Evolutionary conservation across 106 monocot genomes (phyloP), one percentile per base, ranked within the genome.

Genomic region (Xerophyta viscosa): DNA sequence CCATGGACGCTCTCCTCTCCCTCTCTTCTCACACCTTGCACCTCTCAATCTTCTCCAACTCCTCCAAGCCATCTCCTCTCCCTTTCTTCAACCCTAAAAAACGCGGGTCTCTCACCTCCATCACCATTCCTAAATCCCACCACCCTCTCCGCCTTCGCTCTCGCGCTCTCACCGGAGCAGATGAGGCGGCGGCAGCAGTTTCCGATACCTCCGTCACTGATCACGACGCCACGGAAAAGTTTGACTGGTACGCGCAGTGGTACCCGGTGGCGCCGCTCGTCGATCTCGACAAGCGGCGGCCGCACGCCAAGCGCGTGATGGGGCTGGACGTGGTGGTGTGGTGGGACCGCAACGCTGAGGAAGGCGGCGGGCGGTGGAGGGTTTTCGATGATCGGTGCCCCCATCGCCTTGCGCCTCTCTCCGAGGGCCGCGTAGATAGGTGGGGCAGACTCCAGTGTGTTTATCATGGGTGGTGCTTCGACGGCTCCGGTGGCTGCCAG

Each of bases 381-480:
- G 94, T 88, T 61, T 96, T 96, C 70, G 76, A 81, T 8, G 94
- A 96, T 47, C 42, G 54, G 37, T 96, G 94, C 49, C 88, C 94
- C 5, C 94, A 96, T 67, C 77, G 94, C 20, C 76, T 96, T 6
- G 94, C 88, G 1, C 94, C 94, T 27, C 81, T 96, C 39, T 96
- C 94, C 19, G 84, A 96, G 66, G 94, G 94, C 8, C 61, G 94
- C 50, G 73, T 96, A 21, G 94, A 96, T 46, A 60, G 46, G 17
- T 46, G 46, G 78, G 88, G 94, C 17, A 68, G 94, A 31, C 66
- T 96, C 28, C 94, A 96, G 78, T 96, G 94, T 65, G 94, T 88
- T 14, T 96, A 96, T 63, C 94, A 96, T 51, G 94, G 94, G 12
- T 96, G 94, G 94, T 96, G 94, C 69, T 96, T 96, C 46, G 84